Percentiles rank a stretch among this genome's conserved stretches.
These are phyloP conservation scores for Hirsutella thompsonii DNA, from an alignment of 2,329 filamentous ascomycete species.

Conservation along the genomic window DNA sequence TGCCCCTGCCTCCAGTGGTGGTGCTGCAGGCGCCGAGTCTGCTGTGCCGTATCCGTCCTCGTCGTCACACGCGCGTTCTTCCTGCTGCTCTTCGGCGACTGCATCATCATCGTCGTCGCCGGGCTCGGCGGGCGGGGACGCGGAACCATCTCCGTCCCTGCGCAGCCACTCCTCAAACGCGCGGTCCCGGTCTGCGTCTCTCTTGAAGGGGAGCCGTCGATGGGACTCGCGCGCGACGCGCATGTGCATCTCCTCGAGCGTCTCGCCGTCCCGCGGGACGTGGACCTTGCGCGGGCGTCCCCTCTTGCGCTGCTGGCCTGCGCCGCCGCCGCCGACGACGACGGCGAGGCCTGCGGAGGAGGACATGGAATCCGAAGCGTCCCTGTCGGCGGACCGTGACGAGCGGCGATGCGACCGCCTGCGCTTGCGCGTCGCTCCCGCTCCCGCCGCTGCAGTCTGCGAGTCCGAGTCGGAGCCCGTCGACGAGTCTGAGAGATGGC, in stretches of 20 bases:
- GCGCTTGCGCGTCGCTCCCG: conserved; percentile 5
- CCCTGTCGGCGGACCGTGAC: conserved; percentile 2
- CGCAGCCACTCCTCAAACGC: conserved; percentile 21
- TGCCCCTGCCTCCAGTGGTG: too few species aligned
- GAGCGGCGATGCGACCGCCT: conserved; percentile 8
- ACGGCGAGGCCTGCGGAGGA: background rate
- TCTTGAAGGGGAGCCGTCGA: conserved; percentile 14
- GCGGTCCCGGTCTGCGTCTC: conserved; percentile 14
- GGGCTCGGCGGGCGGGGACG: background rate
- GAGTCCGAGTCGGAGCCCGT: conserved; percentile 22
- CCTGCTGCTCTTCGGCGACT: background rate
- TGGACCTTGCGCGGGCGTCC: conserved; percentile 29
- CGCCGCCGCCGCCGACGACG: conserved; percentile 3
- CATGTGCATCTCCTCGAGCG: conserved; percentile 29
- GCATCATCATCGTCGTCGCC: background rate
- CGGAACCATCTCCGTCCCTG: conserved; percentile 12
- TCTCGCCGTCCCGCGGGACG: conserved; percentile 28
- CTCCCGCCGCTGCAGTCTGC: too few species aligned
- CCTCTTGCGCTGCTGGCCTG: conserved; percentile 8
- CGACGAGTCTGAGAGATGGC: conserved; percentile 23
- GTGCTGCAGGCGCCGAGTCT: too few species aligned
- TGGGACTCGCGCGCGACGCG: conserved; percentile 33
- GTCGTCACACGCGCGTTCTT: background rate
- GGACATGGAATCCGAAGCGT: background rate
- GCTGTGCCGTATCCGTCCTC: conserved; percentile 1